Base-by-base conservation (phyloP, 371 early-diverging fungal species). In the Cokeromyces recurvatus region DNA sequence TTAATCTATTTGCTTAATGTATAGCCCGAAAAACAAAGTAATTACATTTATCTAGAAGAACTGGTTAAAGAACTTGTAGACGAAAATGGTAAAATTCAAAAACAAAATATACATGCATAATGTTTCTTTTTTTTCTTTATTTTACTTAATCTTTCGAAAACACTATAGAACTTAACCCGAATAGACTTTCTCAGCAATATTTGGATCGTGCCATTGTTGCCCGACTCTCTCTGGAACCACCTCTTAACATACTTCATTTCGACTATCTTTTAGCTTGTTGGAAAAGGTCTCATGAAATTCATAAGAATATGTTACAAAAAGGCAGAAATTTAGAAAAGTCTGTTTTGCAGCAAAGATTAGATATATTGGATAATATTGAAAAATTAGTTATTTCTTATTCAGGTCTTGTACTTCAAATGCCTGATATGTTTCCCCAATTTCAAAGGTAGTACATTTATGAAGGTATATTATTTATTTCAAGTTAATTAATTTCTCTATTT, bases 351-450 rank as follows among this genome's bases (percentile, higher is more conserved):
- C 66, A 77, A 25, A 77, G 92, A n/a, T 42, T 89, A 3, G 35
- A 42, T 8, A 77, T 78, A 4, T 38, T 95, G 44, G 77, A 80
- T 32, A 55, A 54, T 11, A 67, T 74, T 16, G 70, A 77, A 37
- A 62, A 39, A 0, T 49, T 95, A 41, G 44, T 91, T 16, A 75
- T 94, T 1, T 93, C 89, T 38, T 97, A 95, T 57, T 74, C 84
- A 34, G 92, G 92, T 10, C 71, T 95, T 37, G 78, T 88, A 17
- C 54, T 94, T 23, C 90, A 87, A 46, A 79, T 91, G 66, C 88
- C 89, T 11, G 93, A 89, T 27, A 90, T 89, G 85, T 94, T 94
- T 51, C 84, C 93, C n/a, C 91, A 90, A 48, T 32, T 67, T 2
- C 71, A 79, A 10, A 76, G 55, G 87, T 85, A 62, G 4, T 11